A percentile compares a stretch with the other conserved stretches of the same genome.
Conservation (phyloP, 2,329 filamentous ascomycete species). For the Talaromyces verruculosus region DNA sequence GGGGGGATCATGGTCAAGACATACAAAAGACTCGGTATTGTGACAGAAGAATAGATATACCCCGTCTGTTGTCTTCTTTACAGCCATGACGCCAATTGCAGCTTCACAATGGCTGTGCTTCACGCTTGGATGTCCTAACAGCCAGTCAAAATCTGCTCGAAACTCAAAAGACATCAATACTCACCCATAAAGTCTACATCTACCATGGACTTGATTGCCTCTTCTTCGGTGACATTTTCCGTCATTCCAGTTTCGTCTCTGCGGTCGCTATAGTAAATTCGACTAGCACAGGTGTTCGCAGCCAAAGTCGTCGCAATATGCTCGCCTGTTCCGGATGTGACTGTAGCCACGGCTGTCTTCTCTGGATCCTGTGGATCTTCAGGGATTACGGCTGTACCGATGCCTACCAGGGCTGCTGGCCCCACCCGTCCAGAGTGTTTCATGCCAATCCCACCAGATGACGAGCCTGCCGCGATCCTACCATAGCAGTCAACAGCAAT, state of each 20-base stretch:
- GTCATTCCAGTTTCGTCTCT: conserved; percentile 61
- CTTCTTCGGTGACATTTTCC: conserved; percentile 71
- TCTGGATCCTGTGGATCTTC: conserved; percentile 68
- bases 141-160: not conserved
- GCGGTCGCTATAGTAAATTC: conserved; percentile 71
- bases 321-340: conserved; percentile 93
- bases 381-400: conserved; percentile 88
- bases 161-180: conserved; percentile 20
- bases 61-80: conserved; percentile 77
- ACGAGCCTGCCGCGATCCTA: conserved; percentile 89
- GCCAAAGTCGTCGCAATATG: conserved; percentile 97
- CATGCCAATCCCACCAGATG: conserved; percentile 97
- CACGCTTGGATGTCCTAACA: conserved; percentile 72
- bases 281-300: conserved; percentile 79
- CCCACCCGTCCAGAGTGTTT: conserved; percentile 91
- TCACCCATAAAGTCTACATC: conserved; percentile 82
- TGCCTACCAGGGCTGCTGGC: conserved; percentile 86
- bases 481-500: conserved; percentile 87
- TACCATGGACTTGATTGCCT: conserved; percentile 75
- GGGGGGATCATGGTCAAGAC: conserved; percentile 23
- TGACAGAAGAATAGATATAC: conserved; percentile 90
- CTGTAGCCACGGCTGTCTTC: conserved; percentile 70
- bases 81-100: conserved; percentile 84
- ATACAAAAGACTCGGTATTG: conserved; percentile 80
- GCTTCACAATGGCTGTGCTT: conserved; percentile 74